Conservation (phyloP, 2,329 filamentous ascomycete species). For the Fusarium euwallaceae region DNA sequence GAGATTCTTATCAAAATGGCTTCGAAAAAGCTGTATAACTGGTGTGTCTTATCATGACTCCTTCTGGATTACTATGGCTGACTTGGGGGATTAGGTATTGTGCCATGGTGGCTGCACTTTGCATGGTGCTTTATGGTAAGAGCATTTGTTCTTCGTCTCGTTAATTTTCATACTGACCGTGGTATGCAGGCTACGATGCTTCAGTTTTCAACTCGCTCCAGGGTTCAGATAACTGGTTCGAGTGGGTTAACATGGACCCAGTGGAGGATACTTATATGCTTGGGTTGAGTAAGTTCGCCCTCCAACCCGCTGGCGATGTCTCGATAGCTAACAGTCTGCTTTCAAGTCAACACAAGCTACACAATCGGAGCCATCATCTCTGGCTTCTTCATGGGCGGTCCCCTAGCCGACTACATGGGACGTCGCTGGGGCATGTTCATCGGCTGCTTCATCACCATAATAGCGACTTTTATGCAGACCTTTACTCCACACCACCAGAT, state of each 20-base stretch:
- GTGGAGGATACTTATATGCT: constrained; percentile 53
- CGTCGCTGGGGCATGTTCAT: constrained; percentile 66
- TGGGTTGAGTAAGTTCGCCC: constrained; percentile 38
- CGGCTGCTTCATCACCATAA: constrained; percentile 73
- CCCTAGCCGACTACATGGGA: background rate
- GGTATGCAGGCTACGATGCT: constrained; percentile 66
- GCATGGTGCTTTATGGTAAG: constrained; percentile 76
- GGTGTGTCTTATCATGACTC: background rate
- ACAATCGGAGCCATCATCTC: constrained; percentile 76
- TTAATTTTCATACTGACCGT: no score
- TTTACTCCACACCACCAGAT: constrained; percentile 71
- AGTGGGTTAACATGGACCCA: constrained; percentile 65
- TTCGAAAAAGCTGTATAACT: constrained; percentile 13
- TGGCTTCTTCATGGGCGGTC: constrained; percentile 65
- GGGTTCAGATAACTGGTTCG: constrained; percentile 73
- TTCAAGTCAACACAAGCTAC: constrained; percentile 71
- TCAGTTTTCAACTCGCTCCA: constrained; percentile 78
- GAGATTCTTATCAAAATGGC: background rate
- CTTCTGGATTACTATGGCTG: background rate
- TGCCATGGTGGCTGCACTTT: constrained; percentile 68
- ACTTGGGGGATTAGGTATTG: background rate
- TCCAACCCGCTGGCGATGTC: background rate
- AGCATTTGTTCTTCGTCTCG: background rate
- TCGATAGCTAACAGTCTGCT: background rate
- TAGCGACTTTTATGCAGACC: constrained; percentile 76